phyloP scores from a whole-genome alignment of 331 rosid species.

The Erythrophleum ivorense region DNA sequence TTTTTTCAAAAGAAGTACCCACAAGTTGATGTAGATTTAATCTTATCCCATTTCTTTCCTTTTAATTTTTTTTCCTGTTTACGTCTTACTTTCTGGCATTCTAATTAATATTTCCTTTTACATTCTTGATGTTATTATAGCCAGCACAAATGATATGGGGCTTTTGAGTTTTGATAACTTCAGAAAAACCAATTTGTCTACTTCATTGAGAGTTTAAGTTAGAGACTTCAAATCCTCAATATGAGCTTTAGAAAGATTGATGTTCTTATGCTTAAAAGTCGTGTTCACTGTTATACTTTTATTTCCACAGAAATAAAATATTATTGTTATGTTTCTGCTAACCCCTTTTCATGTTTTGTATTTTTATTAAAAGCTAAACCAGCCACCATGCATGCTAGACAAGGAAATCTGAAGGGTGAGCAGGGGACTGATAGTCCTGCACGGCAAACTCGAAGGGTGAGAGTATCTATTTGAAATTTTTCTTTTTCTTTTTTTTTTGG shows the following conservation, averaged over 20 bases:
- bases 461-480: slow-evolving; percentile 42
- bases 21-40: slow-evolving; percentile 26
- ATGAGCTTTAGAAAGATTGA: slow-evolving; percentile 60
- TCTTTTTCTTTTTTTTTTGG: background rate
- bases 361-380: slow-evolving; percentile 53
- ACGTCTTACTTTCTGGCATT: slow-evolving; percentile 38
- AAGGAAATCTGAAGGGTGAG: slow-evolving; percentile 46
- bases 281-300: background rate
- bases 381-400: slow-evolving; percentile 48
- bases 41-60: background rate
- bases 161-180: slow-evolving; percentile 69
- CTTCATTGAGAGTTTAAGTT: slow-evolving; percentile 73
- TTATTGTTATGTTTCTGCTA: slow-evolving; percentile 19
- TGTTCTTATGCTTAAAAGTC: slow-evolving; percentile 33
- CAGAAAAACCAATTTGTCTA: slow-evolving; percentile 65
- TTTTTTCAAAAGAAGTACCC: slow-evolving; percentile 75
- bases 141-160: slow-evolving; percentile 70
- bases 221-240: slow-evolving; percentile 44
- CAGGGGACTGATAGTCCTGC: slow-evolving; percentile 51
- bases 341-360: slow-evolving; percentile 24
- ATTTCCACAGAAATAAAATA: background rate
- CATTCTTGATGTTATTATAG: slow-evolving; percentile 75
- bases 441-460: slow-evolving; percentile 71
- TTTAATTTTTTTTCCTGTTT: background rate
- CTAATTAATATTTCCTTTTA: slow-evolving; percentile 47